Evolutionary conservation across 2,329 filamentous ascomycete species (phyloP), one percentile per base, ranked within the genome.

Genomic region (Zymoseptoria passerinii): DNA sequence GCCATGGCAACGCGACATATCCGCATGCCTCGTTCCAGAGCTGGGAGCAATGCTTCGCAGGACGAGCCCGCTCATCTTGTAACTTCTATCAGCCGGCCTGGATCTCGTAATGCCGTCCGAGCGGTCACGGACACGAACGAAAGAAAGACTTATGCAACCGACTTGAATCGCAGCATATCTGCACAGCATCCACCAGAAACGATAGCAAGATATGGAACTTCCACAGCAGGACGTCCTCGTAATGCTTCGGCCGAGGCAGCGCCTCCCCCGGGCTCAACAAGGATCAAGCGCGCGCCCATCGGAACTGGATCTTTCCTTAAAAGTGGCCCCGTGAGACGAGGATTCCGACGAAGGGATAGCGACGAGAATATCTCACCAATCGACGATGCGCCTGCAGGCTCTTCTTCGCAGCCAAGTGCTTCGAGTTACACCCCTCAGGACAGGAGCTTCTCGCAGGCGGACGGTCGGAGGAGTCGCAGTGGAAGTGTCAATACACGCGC

Each of bases 251-350:
- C 83, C 2, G 87, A 91, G 23, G 85, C 88, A 35, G 74, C 76
- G 35, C 85, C 83, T 13, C 76, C 84, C 1, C 88, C 89, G 60
- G 86, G 86, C 66, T 90, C 89, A 0, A 83, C 91, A 79, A 83
- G 90, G 4, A 78, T 92, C 59, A 92, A 92, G 74, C 80, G 89
- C 61, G 83, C 90, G 13, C 87, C 86, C 16, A 89, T 89, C 72
- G 79, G 87, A 7, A 83, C 87, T 2, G 90, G 89, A 1, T 87
- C 84, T 60, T 92, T 92, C 64, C 77, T 94, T 20, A 90, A 88
- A 65, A 89, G 88, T 0, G 71, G 69, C 35, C 90, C 90, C 28
- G 88, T 90, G 19, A 83, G 90, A 56, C 81, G 90, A 65, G 90
- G 89, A 28, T 70, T 72, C 27, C 81, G 88, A 61, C 80, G 85